Percentiles rank a stretch among this genome's conserved stretches.
These are phyloP conservation scores for Aspergillus pseudonomiae DNA, from an alignment of 2,329 filamentous ascomycete genomes.

Conservation along the genomic window DNA sequence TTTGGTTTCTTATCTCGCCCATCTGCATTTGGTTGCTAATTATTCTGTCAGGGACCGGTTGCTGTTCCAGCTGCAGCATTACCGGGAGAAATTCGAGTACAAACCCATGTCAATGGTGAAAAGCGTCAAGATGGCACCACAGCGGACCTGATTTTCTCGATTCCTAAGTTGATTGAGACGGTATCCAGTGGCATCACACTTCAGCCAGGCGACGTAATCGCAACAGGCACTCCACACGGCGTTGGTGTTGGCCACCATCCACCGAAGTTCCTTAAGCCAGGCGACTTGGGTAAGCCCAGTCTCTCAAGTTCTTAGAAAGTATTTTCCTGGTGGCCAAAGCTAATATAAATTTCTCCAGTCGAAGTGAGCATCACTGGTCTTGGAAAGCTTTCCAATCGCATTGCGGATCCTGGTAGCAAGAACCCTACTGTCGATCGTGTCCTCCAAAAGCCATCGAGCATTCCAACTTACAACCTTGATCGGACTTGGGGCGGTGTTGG, in stretches of 20 bases:
- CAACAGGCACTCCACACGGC: slow-evolving; percentile 54
- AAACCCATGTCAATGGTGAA: slow-evolving; percentile 56
- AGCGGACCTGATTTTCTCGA: slow-evolving; percentile 54
- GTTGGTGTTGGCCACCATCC: slow-evolving; percentile 54
- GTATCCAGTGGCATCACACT: slow-evolving; percentile 56
- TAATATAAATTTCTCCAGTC: slow-evolving; percentile 29
- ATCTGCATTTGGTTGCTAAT: neutral
- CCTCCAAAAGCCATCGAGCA: slow-evolving; percentile 23
- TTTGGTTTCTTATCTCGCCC: neutral
- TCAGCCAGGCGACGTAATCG: slow-evolving; percentile 54
- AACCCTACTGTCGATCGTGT: slow-evolving; percentile 31
- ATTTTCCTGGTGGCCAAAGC: neutral
- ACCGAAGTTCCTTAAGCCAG: slow-evolving; percentile 45
- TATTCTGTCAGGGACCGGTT: slow-evolving; percentile 46
- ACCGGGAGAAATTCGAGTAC: slow-evolving; percentile 44
- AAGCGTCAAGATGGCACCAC: slow-evolving; percentile 53
- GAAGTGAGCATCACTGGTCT: slow-evolving; percentile 47
- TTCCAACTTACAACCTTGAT: slow-evolving; percentile 37
- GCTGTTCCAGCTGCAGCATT: slow-evolving; percentile 54
- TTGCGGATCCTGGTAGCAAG: slow-evolving; percentile 29
- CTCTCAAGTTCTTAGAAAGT: neutral
- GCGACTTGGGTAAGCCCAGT: slow-evolving; percentile 29
- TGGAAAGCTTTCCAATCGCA: slow-evolving; percentile 47
- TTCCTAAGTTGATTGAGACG: slow-evolving; percentile 52
- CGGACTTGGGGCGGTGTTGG: slow-evolving; percentile 31